phyloP scores from a whole-genome alignment of 2,329 filamentous ascomycete genomes.

The Stromatinia cepivora region DNA sequence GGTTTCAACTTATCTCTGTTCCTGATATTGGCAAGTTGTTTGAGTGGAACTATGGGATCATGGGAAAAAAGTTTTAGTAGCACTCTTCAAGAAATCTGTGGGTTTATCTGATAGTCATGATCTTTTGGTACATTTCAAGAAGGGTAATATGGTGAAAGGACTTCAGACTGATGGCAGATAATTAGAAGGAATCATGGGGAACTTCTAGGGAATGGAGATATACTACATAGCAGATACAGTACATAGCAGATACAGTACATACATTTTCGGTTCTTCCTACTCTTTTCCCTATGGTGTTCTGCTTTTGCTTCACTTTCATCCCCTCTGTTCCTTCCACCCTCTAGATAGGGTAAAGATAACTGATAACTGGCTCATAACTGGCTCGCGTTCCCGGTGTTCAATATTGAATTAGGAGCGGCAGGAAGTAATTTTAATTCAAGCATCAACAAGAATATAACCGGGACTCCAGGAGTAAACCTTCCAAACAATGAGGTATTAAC shows the following conservation, averaged over 20 bases:
- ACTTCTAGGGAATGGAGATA: not conserved
- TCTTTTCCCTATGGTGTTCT: not conserved
- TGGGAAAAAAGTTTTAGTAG: not conserved
- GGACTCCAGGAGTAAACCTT: too few species aligned
- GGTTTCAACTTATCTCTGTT: conserved; percentile 4
- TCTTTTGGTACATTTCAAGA: not conserved
- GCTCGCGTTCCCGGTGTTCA: not conserved
- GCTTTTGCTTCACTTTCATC: not conserved
- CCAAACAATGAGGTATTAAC: not conserved
- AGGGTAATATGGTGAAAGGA: not conserved
- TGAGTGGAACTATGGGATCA: not conserved
- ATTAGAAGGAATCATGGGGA: not conserved
- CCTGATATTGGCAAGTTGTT: not conserved
- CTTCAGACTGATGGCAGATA: not conserved
- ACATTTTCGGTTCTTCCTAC: too few species aligned
- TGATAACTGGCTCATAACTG: not conserved
- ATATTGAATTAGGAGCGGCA: not conserved
- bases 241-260: not conserved
- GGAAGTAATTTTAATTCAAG: not conserved
- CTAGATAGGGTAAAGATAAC: not conserved
- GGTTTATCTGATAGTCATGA: not conserved
- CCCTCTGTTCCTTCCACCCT: too few species aligned
- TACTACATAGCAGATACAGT: not conserved
- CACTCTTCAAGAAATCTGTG: not conserved
- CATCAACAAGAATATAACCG: not conserved